These are phyloP conservation scores for Xerocomus minutiporus DNA, from an alignment of 1,284 basidiomycete genomes.

Conservation along the genomic window DNA sequence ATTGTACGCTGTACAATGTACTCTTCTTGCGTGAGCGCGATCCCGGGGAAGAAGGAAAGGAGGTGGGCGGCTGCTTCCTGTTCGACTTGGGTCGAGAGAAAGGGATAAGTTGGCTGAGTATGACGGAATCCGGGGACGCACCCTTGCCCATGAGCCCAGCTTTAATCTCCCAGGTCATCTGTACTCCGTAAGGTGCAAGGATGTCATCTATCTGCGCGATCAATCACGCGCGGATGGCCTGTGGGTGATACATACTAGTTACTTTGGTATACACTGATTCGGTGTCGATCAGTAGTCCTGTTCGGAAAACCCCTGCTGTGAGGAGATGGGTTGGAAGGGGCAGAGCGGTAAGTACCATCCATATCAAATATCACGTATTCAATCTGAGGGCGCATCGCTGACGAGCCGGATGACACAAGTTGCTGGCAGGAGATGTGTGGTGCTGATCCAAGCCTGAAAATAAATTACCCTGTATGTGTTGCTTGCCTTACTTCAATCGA, in stretches of 20 bases:
- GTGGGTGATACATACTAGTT: conserved; percentile 51
- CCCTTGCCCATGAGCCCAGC: conserved; percentile 80
- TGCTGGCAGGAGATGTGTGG: too few relatives aligned
- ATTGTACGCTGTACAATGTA: conserved; percentile 54
- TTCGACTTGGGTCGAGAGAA: conserved; percentile 47
- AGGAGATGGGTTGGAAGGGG: not conserved
- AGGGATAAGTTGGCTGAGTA: not conserved
- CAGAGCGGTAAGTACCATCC: conserved; percentile 50
- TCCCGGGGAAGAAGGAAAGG: conserved; percentile 69
- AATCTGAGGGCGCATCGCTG: conserved; percentile 30
- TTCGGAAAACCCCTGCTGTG: not conserved
- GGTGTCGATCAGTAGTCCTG: conserved; percentile 64
- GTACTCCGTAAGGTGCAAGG: conserved; percentile 63
- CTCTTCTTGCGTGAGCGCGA: conserved; percentile 54
- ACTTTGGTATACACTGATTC: conserved; percentile 71
- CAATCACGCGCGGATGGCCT: conserved; percentile 1
- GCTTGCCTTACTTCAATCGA: too few relatives aligned
- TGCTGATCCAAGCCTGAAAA: too few relatives aligned
- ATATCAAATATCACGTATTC: conserved; percentile 80
- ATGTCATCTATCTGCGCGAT: conserved; percentile 45
- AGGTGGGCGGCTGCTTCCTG: conserved; percentile 58
- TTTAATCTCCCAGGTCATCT: conserved; percentile 83
- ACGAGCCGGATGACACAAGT: not conserved
- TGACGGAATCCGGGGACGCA: conserved; percentile 31
- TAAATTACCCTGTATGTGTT: too few relatives aligned